Evolutionary conservation across 805 yeast species (phyloP).

Genomic region (Nakazawaea sp.): DNA sequence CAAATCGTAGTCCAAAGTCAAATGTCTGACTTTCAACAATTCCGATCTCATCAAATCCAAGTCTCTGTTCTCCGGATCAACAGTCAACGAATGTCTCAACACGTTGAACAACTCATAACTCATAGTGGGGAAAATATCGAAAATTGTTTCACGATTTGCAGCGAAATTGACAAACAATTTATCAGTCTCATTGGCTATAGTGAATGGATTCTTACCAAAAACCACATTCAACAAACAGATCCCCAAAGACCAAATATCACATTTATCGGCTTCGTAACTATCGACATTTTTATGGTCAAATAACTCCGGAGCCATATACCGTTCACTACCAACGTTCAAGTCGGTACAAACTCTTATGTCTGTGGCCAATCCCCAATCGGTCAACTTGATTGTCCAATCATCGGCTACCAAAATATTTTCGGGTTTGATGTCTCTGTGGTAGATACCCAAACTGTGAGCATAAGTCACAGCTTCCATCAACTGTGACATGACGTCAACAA

Average conservation of each 20-base stretch:
- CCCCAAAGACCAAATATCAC: slow-evolving; percentile 88
- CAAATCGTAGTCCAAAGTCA: slow-evolving; percentile 79
- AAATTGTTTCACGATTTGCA: slow-evolving; percentile 78
- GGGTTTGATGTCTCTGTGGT: slow-evolving; percentile 52
- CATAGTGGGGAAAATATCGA: slow-evolving; percentile 88
- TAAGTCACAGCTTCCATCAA: slow-evolving; percentile 41
- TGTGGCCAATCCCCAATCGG: slow-evolving; percentile 58
- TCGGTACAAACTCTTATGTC: slow-evolving; percentile 49
- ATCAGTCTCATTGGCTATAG: slow-evolving; percentile 73
- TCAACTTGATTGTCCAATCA: slow-evolving; percentile 50
- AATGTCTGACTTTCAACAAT: slow-evolving; percentile 49
- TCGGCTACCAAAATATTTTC: slow-evolving; percentile 47
- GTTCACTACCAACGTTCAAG: slow-evolving; percentile 82
- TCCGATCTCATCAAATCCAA: slow-evolving; percentile 54
- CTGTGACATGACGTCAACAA: slow-evolving; percentile 46
- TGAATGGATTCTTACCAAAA: slow-evolving; percentile 86
- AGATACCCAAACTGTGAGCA: slow-evolving; percentile 42
- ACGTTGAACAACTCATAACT: slow-evolving; percentile 83
- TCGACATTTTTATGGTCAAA: slow-evolving; percentile 51
- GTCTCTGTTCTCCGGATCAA: slow-evolving; percentile 84
- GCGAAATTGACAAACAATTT: slow-evolving; percentile 82
- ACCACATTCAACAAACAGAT: slow-evolving; percentile 75
- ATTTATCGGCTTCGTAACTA: slow-evolving; percentile 70
- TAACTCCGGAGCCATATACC: slow-evolving; percentile 94
- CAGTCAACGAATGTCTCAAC: slow-evolving; percentile 65